Conservation (phyloP, 2,329 filamentous ascomycete genomes). For the Mycogone perniciosa region DNA sequence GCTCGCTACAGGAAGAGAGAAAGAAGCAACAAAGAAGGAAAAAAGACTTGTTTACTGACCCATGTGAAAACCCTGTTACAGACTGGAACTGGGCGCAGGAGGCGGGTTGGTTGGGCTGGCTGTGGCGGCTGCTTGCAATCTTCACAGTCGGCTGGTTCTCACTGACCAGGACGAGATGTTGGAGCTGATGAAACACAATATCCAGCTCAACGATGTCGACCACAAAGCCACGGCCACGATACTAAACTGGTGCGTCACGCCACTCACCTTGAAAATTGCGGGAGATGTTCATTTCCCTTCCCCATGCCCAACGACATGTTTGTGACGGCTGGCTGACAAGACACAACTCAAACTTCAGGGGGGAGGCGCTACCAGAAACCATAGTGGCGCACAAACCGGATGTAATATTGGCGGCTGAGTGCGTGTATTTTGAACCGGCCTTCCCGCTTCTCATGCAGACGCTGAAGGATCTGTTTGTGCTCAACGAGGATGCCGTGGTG, state of each 20-base stretch:
- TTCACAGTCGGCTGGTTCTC: slow-evolving; percentile 57
- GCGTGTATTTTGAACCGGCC: slow-evolving; percentile 93
- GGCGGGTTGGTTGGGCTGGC: slow-evolving; percentile 76
- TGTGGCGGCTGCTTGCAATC: slow-evolving; percentile 49
- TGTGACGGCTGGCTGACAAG: slow-evolving; percentile 2
- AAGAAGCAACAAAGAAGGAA: not conserved
- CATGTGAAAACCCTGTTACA: slow-evolving; percentile 28
- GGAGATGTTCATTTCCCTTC: not conserved
- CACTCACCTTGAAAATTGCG: not conserved
- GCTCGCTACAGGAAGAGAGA: not conserved
- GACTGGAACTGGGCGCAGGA: slow-evolving; percentile 86
- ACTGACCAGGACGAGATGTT: slow-evolving; percentile 89
- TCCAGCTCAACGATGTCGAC: slow-evolving; percentile 68
- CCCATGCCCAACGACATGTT: not conserved
- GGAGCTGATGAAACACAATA: slow-evolving; percentile 78
- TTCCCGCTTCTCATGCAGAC: slow-evolving; percentile 83
- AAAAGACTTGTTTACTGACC: slow-evolving; percentile 5
- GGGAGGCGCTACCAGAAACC: slow-evolving; percentile 49
- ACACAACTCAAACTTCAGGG: slow-evolving; percentile 38
- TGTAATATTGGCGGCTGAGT: slow-evolving; percentile 89
- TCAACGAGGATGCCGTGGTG: slow-evolving; percentile 58
- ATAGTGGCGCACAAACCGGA: slow-evolving; percentile 58
- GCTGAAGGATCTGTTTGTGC: slow-evolving; percentile 63
- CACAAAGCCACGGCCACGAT: slow-evolving; percentile 59
- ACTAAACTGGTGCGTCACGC: slow-evolving; percentile 66